Conservation (phyloP, 495 filamentous ascomycete genomes). For the Lasiosphaeris hirsuta region DNA sequence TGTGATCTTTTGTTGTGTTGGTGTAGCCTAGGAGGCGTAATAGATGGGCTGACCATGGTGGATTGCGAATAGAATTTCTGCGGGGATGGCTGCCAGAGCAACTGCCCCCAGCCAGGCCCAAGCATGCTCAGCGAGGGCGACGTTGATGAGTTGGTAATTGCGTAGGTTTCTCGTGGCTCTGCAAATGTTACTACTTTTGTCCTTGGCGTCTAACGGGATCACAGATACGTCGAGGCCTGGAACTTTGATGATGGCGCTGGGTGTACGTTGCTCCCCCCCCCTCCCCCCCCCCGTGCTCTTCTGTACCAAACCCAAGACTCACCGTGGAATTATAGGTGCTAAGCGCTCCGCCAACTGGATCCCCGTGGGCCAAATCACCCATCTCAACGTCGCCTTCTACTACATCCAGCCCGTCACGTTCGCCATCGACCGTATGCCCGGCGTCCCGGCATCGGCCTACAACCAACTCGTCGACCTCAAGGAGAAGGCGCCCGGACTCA, state of each 20-base stretch:
- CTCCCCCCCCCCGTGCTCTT: not conserved
- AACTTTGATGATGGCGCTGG: not conserved
- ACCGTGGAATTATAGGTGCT: not conserved
- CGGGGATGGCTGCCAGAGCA: no score
- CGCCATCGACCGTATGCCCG: slow-evolving; percentile 13
- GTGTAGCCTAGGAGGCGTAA: not conserved
- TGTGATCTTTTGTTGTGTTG: slow-evolving; percentile 5
- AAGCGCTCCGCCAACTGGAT: slow-evolving; percentile 1
- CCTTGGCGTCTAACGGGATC: no score
- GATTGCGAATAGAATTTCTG: not conserved
- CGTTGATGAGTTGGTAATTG: no score
- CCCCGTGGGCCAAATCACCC: slow-evolving; percentile 12
- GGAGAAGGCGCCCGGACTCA: slow-evolving; percentile 32
- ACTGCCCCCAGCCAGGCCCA: no score
- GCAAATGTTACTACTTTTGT: no score
- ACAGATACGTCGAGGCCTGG: no score
- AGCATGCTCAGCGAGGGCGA: no score
- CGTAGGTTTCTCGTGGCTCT: no score
- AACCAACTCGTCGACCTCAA: slow-evolving; percentile 28
- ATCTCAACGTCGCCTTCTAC: slow-evolving; percentile 26
- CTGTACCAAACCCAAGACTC: not conserved
- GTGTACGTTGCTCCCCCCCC: no score
- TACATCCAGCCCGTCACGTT: slow-evolving; percentile 13
- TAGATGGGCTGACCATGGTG: not conserved
- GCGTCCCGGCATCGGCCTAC: slow-evolving; percentile 11